A percentile compares a stretch with the other conserved stretches of the same genome.
Conservation (phyloP, 495 filamentous ascomycete genomes). For the Peziza echinospora region DNA sequence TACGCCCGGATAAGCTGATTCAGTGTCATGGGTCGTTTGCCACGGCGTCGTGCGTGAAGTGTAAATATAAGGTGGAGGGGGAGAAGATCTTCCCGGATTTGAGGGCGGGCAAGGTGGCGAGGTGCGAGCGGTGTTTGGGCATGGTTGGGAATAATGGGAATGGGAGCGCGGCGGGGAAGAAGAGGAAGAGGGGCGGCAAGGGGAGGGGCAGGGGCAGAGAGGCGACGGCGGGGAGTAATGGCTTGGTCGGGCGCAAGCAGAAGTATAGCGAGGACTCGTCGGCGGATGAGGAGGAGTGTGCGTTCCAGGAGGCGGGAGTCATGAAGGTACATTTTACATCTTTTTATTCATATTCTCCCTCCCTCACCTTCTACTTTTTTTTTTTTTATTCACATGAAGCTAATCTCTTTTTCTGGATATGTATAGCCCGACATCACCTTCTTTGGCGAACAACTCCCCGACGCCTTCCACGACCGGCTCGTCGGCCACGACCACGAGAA, state of each 20-base stretch:
- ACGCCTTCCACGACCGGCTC: slow-evolving; percentile 62
- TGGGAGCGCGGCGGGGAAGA: slow-evolving; percentile 34
- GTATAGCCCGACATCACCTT: slow-evolving; percentile 77
- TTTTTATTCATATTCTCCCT: no score
- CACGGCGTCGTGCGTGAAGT: slow-evolving; percentile 74
- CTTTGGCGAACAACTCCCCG: slow-evolving; percentile 77
- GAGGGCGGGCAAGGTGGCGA: slow-evolving; percentile 44
- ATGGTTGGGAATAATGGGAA: slow-evolving; percentile 6
- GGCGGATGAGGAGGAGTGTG: slow-evolving; percentile 48
- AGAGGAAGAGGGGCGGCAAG: slow-evolving; percentile 55
- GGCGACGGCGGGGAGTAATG: slow-evolving; percentile 10
- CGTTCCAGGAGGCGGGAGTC: slow-evolving; percentile 52
- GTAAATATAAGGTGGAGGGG: slow-evolving; percentile 50
- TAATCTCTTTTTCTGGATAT: neutral
- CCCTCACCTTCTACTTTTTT: no score
- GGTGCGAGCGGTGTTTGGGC: slow-evolving; percentile 39
- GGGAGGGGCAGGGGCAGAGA: slow-evolving; percentile 25
- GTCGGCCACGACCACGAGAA: slow-evolving; percentile 52
- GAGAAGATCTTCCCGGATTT: slow-evolving; percentile 60
- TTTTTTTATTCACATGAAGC: neutral
- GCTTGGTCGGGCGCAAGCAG: slow-evolving; percentile 23
- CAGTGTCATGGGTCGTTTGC: slow-evolving; percentile 96
- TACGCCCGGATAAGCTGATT: slow-evolving; percentile 60
- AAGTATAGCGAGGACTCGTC: slow-evolving; percentile 30
- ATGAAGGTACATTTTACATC: slow-evolving; percentile 45